These are phyloP conservation scores for Pseudogymnoascus sp. DNA, from an alignment of 2,329 filamentous ascomycete species.

Conservation along the genomic window DNA sequence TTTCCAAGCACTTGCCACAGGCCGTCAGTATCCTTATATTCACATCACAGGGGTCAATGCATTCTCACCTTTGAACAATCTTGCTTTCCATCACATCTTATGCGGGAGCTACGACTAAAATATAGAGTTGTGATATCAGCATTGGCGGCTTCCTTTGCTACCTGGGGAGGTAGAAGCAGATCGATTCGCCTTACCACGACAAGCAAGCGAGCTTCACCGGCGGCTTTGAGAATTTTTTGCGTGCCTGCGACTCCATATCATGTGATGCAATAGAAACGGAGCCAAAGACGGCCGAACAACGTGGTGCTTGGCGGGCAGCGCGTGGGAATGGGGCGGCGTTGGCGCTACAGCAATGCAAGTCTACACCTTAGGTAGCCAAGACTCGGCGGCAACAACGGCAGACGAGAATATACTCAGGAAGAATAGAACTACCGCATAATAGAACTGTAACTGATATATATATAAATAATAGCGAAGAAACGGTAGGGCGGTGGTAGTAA, in stretches of 20 bases:
- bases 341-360: conserved; percentile 5
- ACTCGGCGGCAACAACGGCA: neutral
- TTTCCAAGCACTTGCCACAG: conserved; percentile 23
- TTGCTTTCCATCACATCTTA: conserved; percentile 39
- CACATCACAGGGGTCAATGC: conserved; percentile 3
- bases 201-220: conserved; percentile 45
- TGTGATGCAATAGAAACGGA: neutral
- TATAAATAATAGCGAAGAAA: neutral
- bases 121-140: conserved; percentile 13
- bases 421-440: neutral
- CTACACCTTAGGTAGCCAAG: neutral
- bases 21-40: conserved; percentile 14
- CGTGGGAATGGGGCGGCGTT: neutral
- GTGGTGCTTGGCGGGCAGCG: neutral
- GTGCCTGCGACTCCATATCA: conserved; percentile 4
- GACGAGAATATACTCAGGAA: neutral
- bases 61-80: conserved; percentile 37
- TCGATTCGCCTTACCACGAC: conserved; percentile 36
- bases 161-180: neutral
- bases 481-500: neutral
- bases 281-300: neutral
- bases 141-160: neutral
- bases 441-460: neutral
- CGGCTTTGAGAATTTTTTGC: conserved; percentile 30
- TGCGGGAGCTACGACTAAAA: conserved; percentile 37